phyloP scores from a whole-genome alignment of 169 alveolate species.

The Babesia caballi region DNA sequence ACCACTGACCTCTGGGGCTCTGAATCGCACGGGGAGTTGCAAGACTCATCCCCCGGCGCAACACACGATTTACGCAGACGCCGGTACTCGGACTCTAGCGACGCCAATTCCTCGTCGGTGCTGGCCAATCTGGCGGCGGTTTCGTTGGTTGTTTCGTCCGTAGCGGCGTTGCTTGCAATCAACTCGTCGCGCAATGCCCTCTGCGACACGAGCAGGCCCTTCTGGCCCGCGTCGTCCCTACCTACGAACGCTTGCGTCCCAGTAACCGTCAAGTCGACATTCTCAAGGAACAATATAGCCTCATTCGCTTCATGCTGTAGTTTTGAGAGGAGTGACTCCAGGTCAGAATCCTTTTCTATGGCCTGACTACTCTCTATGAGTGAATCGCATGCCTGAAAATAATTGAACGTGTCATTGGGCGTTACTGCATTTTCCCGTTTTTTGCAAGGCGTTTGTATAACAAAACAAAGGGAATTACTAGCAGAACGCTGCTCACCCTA shows the following conservation, averaged over 20 bases:
- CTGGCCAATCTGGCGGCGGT: too few species aligned
- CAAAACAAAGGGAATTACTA: too few species aligned
- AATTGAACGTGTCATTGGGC: too few species aligned
- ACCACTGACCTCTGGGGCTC: not conserved
- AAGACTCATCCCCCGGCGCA: too few species aligned
- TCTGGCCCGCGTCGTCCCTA: not conserved
- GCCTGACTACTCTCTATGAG: too few species aligned
- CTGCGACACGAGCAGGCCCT: not conserved
- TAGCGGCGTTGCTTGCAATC: not conserved
- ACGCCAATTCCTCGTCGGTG: too few species aligned
- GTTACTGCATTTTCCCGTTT: too few species aligned
- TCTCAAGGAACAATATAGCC: constrained; percentile 11
- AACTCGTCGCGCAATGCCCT: not conserved
- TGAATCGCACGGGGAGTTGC: too few species aligned
- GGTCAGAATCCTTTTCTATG: not conserved
- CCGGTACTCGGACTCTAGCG: too few species aligned
- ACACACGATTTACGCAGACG: too few species aligned
- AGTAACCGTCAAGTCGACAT: not conserved
- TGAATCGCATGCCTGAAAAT: not conserved
- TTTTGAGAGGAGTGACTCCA: not conserved
- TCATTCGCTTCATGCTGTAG: constrained; percentile 12
- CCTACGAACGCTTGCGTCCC: not conserved
- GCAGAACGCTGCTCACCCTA: too few species aligned
- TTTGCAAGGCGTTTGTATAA: too few species aligned
- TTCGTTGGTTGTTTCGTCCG: not conserved